A percentile compares a stretch with the other conserved stretches of the same genome.
phyloP scores from a whole-genome alignment of 169 alveolate genomes.

The Plasmodium sp. region DNA sequence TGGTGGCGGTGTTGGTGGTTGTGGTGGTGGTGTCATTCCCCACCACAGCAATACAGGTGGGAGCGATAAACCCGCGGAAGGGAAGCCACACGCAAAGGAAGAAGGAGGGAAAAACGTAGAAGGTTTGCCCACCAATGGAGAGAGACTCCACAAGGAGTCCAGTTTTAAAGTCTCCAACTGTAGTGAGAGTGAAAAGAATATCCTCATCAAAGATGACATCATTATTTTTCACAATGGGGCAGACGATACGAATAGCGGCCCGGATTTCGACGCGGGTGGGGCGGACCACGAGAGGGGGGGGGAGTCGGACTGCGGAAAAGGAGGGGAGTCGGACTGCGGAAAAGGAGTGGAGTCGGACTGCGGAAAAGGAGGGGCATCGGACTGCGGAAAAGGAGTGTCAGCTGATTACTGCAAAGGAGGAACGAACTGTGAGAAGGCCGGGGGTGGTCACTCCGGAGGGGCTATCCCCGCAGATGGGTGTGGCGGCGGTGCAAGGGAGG shows the following conservation, averaged over 20 bases:
- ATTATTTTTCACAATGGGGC: conserved; percentile 27
- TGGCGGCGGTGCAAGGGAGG: background rate
- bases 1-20: too few species aligned
- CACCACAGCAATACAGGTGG: background rate
- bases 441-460: background rate
- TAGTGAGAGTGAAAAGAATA: conserved; percentile 35
- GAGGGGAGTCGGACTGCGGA: background rate
- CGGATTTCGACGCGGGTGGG: background rate
- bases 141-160: background rate
- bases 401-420: too few species aligned
- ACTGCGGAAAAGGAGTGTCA: background rate
- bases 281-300: background rate
- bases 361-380: background rate
- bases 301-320: background rate
- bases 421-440: background rate
- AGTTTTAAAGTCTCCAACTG: conserved; percentile 19
- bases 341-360: background rate
- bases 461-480: background rate
- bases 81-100: background rate
- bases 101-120: background rate
- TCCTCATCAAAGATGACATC: conserved; percentile 54
- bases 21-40: background rate
- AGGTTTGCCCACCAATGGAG: background rate
- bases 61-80: background rate
- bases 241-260: background rate